Conservation (phyloP, 768 basidiomycete genomes). For the Coprinopsis sp. region DNA sequence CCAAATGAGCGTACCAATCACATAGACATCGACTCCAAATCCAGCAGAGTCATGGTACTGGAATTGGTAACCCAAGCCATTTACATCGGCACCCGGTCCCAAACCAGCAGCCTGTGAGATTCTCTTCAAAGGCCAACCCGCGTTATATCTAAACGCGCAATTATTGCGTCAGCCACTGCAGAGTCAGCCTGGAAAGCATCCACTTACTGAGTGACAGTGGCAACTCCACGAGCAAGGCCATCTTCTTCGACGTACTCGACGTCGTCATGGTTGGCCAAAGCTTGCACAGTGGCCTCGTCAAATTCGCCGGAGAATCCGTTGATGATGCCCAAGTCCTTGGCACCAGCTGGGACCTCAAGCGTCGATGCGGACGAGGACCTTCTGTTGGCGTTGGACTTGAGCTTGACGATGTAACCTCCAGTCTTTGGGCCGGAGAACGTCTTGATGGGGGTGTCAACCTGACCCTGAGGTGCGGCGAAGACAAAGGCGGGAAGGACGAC, state of each 20-base stretch:
- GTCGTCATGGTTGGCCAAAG: constrained; percentile 16
- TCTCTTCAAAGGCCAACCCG: constrained; percentile 29
- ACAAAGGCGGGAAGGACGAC: no score
- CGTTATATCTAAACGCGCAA: constrained; percentile 20
- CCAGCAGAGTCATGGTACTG: constrained; percentile 25
- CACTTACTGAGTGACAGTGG: constrained; percentile 16
- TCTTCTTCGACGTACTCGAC: constrained; percentile 23
- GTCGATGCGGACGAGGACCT: background rate
- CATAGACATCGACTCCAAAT: constrained; percentile 34
- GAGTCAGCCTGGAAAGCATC: background rate
- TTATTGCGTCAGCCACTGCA: background rate
- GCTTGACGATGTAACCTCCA: constrained; percentile 15
- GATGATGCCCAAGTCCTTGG: constrained; percentile 6
- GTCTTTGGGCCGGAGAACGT: constrained; percentile 2
- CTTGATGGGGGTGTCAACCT: no score
- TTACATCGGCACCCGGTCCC: background rate
- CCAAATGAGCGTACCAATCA: constrained; percentile 26
- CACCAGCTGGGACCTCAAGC: background rate
- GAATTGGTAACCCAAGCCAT: constrained; percentile 17
- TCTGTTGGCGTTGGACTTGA: no score
- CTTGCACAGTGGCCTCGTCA: constrained; percentile 14
- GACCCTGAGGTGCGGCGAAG: no score
- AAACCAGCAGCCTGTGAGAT: constrained; percentile 15
- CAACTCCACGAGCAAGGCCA: constrained; percentile 19
- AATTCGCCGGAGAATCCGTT: constrained; percentile 16